Evolutionary conservation across 2,329 filamentous ascomycete species (phyloP).

Genomic region (Fusarium pilosicola): DNA sequence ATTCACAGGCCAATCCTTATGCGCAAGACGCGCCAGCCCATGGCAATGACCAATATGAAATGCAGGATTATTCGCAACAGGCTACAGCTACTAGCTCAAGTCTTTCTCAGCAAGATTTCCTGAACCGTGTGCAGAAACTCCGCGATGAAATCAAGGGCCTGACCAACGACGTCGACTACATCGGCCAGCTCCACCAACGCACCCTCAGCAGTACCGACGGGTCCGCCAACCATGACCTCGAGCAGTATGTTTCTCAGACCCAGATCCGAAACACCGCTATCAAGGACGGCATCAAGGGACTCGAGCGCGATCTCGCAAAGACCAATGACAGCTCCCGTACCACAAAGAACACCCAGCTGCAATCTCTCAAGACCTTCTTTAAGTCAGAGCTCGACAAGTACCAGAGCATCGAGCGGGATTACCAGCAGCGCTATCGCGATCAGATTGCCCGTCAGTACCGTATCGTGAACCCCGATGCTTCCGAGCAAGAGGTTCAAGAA

Average conservation of each 20-base stretch:
- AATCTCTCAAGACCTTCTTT: constrained; percentile 77
- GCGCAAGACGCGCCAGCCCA: constrained; percentile 40
- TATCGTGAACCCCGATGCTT: constrained; percentile 84
- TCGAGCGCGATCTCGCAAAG: constrained; percentile 76
- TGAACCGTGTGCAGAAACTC: constrained; percentile 72
- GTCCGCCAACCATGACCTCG: constrained; percentile 65
- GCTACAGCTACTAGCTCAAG: constrained; percentile 39
- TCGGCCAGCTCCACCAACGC: constrained; percentile 77
- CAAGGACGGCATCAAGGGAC: constrained; percentile 80
- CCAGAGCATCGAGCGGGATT: constrained; percentile 75
- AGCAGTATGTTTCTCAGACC: constrained; percentile 75
- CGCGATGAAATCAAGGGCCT: constrained; percentile 75
- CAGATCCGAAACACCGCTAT: constrained; percentile 79
- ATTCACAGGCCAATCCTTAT: constrained; percentile 45
- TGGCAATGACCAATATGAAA: constrained; percentile 61
- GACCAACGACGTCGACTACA: constrained; percentile 72
- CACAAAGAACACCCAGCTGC: constrained; percentile 76
- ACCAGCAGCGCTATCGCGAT: constrained; percentile 76
- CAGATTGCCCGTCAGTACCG: constrained; percentile 83
- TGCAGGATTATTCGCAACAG: constrained; percentile 62
- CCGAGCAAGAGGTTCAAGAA: constrained; percentile 75
- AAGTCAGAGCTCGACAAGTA: constrained; percentile 77
- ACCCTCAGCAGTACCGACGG: constrained; percentile 73
- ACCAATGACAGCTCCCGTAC: constrained; percentile 68
- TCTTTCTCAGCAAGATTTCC: constrained; percentile 73